Evolutionary conservation across 139 green algal species (phyloP).

Genomic region (Marvania coccoides): DNA sequence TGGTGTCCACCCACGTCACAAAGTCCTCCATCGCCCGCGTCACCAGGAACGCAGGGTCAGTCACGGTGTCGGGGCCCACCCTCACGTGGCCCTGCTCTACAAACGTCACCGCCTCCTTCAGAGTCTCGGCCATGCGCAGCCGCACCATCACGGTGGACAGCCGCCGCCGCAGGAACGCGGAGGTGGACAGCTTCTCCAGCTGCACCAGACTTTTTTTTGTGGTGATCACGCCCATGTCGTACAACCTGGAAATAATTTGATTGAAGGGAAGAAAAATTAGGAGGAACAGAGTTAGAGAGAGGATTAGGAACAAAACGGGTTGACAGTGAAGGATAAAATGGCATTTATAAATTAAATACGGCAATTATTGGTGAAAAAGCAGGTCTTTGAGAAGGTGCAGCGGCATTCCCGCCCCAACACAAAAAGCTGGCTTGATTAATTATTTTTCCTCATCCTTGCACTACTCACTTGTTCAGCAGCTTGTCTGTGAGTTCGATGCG

Average conservation of each 20-base stretch:
- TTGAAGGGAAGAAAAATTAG: no score
- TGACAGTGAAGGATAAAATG: no score
- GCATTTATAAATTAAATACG: no score
- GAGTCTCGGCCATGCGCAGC: constrained; percentile 85
- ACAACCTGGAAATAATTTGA: constrained; percentile 53
- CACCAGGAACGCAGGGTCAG: constrained; percentile 86
- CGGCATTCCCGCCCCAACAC: no score
- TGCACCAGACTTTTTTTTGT: constrained; percentile 91
- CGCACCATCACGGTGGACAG: constrained; percentile 92
- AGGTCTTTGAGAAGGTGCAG: no score
- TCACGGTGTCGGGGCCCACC: constrained; percentile 88
- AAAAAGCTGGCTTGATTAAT: no score
- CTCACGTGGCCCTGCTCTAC: constrained; percentile 95
- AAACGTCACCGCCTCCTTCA: constrained; percentile 88
- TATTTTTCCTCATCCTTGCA: not conserved
- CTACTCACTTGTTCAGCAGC: constrained; percentile 86
- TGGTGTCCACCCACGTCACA: constrained; percentile 95
- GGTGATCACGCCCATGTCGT: constrained; percentile 87
- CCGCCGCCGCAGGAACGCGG: constrained; percentile 85
- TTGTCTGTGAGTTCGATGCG: constrained; percentile 92
- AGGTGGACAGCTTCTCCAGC: constrained; percentile 81
- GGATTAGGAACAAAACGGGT: no score
- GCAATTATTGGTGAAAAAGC: no score
- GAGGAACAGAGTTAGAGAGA: no score
- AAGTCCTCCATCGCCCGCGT: constrained; percentile 94